Percentiles rank a stretch among this genome's conserved stretches.
These are phyloP conservation scores for Viola pubescens DNA, from an alignment of 441 rosid genomes.

Conservation along the genomic window DNA sequence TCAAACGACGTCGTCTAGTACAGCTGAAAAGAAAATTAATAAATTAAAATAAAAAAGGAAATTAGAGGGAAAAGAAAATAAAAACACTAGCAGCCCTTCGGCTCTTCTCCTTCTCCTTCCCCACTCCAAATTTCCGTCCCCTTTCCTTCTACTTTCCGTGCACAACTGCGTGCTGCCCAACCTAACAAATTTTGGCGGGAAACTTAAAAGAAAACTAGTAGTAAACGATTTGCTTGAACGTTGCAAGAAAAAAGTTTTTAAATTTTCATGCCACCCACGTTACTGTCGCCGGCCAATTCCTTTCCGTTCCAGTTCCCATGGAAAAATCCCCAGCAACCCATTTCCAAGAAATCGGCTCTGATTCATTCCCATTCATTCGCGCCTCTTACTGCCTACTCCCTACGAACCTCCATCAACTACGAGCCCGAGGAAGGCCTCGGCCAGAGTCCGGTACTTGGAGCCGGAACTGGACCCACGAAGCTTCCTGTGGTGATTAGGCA, in stretches of 20 bases:
- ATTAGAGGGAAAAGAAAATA: too few relatives aligned
- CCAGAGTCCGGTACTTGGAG: conserved; percentile 9
- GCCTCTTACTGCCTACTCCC: conserved; percentile 17
- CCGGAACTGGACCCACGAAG: conserved; percentile 22
- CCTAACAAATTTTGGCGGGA: too few relatives aligned
- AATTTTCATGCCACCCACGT: conserved; percentile 41
- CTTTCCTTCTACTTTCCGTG: too few relatives aligned
- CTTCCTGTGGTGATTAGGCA: conserved; percentile 47
- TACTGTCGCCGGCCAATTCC: conserved; percentile 15
- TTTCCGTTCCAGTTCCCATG: conserved; percentile 25
- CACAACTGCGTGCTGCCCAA: too few relatives aligned
- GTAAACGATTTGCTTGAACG: too few relatives aligned
- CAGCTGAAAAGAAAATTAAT: too few relatives aligned
- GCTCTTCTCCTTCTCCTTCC: too few relatives aligned
- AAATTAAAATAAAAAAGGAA: too few relatives aligned
- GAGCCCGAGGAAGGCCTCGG: conserved; percentile 32
- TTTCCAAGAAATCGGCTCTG: conserved; percentile 13
- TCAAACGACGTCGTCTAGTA: too few relatives aligned
- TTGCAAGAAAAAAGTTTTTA: background rate
- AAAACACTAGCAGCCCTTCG: too few relatives aligned
- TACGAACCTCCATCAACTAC: conserved; percentile 33
- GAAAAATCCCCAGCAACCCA: conserved; percentile 18
- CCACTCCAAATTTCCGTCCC: too few relatives aligned
- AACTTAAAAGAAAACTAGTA: too few relatives aligned
- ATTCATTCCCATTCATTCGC: conserved; percentile 10